Evolutionary conservation across 805 yeast species (phyloP).

Genomic region (Candida ortonii): DNA sequence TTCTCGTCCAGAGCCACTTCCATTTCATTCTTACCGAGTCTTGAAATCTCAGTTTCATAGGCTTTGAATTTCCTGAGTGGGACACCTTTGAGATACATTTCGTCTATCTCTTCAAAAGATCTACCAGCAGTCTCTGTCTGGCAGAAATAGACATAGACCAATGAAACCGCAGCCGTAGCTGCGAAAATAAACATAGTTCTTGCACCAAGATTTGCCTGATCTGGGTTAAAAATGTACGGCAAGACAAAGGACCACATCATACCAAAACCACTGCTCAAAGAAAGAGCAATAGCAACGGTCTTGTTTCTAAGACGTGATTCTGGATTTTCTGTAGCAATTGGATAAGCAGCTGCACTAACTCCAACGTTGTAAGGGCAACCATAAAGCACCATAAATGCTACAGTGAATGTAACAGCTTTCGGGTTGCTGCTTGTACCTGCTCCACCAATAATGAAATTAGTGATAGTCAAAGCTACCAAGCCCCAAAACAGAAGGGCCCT

Average conservation of each 20-base stretch:
- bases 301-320: constrained; percentile 18
- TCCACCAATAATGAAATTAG: constrained; percentile 27
- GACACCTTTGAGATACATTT: constrained; percentile 40
- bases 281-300: constrained; percentile 18
- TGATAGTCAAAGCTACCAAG: constrained; percentile 21
- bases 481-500: constrained; percentile 32
- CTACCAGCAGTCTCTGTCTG: constrained; percentile 47
- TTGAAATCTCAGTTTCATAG: constrained; percentile 4
- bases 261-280: constrained; percentile 8
- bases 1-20: constrained; percentile 1
- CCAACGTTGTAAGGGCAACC: constrained; percentile 27
- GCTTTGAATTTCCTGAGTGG: constrained; percentile 28
- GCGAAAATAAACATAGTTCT: constrained; percentile 26
- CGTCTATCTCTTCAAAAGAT: constrained; percentile 44
- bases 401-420: constrained; percentile 29
- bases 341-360: constrained; percentile 31
- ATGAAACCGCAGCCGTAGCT: constrained; percentile 14
- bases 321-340: constrained; percentile 21
- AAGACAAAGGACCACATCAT: constrained; percentile 20
- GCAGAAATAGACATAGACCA: constrained; percentile 32
- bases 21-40: constrained; percentile 1
- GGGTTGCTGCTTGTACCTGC: constrained; percentile 17
- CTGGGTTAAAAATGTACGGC: constrained; percentile 25
- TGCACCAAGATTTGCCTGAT: constrained; percentile 12
- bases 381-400: constrained; percentile 22